Percentiles rank a stretch among this genome's conserved stretches.
Evolutionary conservation across 148 eudicot genomes (phyloP).

Genomic region (Silene latifolia): DNA sequence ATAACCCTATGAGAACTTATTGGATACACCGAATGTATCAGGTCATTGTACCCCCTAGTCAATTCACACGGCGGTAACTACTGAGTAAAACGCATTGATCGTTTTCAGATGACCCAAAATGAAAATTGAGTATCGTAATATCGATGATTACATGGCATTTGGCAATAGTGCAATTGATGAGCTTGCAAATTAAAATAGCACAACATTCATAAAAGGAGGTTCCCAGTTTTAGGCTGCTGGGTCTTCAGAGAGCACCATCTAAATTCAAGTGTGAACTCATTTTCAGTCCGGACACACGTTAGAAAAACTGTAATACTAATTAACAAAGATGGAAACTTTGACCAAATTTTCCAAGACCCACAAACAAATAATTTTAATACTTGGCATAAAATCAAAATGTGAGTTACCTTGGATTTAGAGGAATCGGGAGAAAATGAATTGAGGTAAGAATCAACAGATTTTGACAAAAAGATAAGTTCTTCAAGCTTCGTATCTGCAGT

Average conservation of each 20-base stretch:
- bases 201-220: neutral
- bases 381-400: neutral
- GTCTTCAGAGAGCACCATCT: neutral
- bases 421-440: constrained; percentile 37
- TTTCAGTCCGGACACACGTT: no score
- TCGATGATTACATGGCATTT: neutral
- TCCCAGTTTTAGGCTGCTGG: neutral
- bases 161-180: neutral
- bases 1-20: no score
- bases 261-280: no score
- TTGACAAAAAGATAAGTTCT: constrained; percentile 63
- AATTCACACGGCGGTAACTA: no score
- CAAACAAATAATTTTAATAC: neutral
- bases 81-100: no score
- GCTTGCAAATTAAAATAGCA: neutral
- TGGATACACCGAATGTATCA: no score
- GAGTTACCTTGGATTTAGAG: constrained; percentile 44
- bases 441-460: constrained; percentile 57
- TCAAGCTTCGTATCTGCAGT: constrained; percentile 89
- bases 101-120: no score
- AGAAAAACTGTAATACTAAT: no score
- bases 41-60: no score
- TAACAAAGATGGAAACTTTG: neutral
- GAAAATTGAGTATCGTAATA: no score
- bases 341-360: neutral